Evolutionary conservation across 2,329 filamentous ascomycete species (phyloP).

Genomic region (Nemania abortiva): DNA sequence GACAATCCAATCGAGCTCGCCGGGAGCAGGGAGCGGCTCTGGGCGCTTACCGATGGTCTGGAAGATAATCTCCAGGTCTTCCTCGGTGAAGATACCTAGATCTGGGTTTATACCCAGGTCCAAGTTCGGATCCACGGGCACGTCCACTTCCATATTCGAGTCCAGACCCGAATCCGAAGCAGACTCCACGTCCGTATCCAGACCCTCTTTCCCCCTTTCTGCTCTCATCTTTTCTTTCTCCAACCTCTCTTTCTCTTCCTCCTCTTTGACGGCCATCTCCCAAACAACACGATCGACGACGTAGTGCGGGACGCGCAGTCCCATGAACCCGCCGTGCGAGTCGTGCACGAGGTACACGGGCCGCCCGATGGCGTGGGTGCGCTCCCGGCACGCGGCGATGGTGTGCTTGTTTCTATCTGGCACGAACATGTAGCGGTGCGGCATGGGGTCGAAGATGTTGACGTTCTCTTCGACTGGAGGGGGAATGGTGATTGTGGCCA

Average conservation of each 20-base stretch:
- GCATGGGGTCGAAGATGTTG: constrained; percentile 49
- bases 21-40: neutral
- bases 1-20: neutral
- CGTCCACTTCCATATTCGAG: neutral
- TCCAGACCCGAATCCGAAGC: neutral
- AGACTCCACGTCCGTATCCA: too few relatives aligned
- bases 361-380: constrained; percentile 51
- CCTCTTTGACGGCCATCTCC: constrained; percentile 22
- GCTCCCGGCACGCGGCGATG: constrained; percentile 56
- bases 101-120: constrained; percentile 44
- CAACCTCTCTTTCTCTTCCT: too few relatives aligned
- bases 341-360: constrained; percentile 55
- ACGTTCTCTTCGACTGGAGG: constrained; percentile 35
- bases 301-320: constrained; percentile 56
- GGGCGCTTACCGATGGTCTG: neutral
- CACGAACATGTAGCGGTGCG: constrained; percentile 57
- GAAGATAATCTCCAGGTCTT: neutral
- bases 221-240: neutral
- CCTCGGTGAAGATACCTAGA: neutral
- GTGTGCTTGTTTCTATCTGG: constrained; percentile 58
- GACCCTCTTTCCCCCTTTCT: neutral
- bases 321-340: constrained; percentile 44
- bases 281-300: constrained; percentile 49
- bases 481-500: neutral
- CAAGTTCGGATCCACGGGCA: neutral